Base-by-base conservation (phyloP, 306 rosid genomes). In the Sphenostylis stenocarpa region DNA sequence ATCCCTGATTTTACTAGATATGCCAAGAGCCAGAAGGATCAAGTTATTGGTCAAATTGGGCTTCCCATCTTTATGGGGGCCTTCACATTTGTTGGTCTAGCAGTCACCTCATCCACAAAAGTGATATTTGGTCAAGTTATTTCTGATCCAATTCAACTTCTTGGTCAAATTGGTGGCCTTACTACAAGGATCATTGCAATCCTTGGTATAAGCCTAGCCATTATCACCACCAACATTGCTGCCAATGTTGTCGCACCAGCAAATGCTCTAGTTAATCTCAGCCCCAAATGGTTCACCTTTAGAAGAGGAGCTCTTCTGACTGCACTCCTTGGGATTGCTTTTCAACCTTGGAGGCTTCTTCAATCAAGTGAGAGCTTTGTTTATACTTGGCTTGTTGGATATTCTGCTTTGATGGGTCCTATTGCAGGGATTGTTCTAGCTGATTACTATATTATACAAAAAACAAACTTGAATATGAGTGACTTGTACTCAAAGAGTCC, bases 171-270 rank as follows among this genome's bases (percentile, higher is more conserved):
- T 17, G 98, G 98, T 56, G 98, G 98, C 3, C 20, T 91, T 0
- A 10, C 83, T n/a, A 94, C 98, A 0, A 84, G 61, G 16, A 26
- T 87, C 0, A 64, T 94, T 15, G 93, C 96, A 2, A 94, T 94
- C 7, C 0, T 91, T 34, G 98, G 98, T 29, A 91, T 94, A 9
- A 90, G 93, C 51, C 82, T 94, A 1, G 98, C 97, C 23, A 89
- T 84, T 2, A 75, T 94, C 3, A 94, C 98, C 0, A 94, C 98
- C 26, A 94, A 94, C 15, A 89, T 94, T 62, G 97, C 98, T 12
- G 97, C 98, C 58, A 94, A 94, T 83, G 90, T 91, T 49, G 98
- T 94, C 13, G 98, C 97, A 43, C 97, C 98, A 20, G 93, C 97
- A 45, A 94, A 91, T 52, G 98, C 97, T 6, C 89, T 94, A 7